Base-by-base conservation (phyloP, 208 protist genomes). In the Trypanosoma melophagium region DNA sequence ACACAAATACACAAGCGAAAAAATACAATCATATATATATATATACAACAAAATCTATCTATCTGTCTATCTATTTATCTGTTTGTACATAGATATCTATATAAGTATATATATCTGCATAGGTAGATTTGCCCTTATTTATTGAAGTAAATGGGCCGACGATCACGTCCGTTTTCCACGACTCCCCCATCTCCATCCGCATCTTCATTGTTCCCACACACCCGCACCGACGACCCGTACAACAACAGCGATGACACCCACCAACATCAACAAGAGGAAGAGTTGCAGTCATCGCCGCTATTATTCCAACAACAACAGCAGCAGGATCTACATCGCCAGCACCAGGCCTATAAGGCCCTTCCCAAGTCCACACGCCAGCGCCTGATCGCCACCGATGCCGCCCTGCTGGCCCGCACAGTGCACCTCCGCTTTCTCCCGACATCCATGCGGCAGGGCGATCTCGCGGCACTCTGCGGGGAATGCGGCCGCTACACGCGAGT, bases 261-360 rank as follows among this genome's bases (percentile, higher is more conserved):
- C 42, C 42, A 12, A 47, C 16, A 47, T 14, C 16, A 47, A 47
- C 10, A 47, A 47, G 8, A 44, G 8, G 7, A 44, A 44, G 8
- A 44, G 8, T 44, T 14, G 12, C 40, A 44, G 40, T 44, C 7
- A 12, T 44, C 7, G 40, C n/a, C n/a, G n/a, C n/a, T n/a, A n/a
- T n/a, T n/a, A n/a, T n/a, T n/a, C 42, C 42, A 12, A n/a, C n/a
- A n/a, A n/a, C 12, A 44, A 12, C 12, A 44, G 40, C 28, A 35
- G 5, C 28, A 35, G 28, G 28, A 35, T 35, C 3, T 7, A 35
- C 54, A 83, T 9, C 80, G 73, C 0, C 68, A 83, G 4, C 82
- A 86, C 60, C 77, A 85, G n/a, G 77, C 84, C 61, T 92, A 87
- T 71, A 92, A 92, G 66, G 66, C 82, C 4, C 82, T 92, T 16